Evolutionary conservation across 129 eudicot genomes (phyloP), one percentile per base, ranked within the genome.

Genomic region (Chrysanthemum lavandulifolium): DNA sequence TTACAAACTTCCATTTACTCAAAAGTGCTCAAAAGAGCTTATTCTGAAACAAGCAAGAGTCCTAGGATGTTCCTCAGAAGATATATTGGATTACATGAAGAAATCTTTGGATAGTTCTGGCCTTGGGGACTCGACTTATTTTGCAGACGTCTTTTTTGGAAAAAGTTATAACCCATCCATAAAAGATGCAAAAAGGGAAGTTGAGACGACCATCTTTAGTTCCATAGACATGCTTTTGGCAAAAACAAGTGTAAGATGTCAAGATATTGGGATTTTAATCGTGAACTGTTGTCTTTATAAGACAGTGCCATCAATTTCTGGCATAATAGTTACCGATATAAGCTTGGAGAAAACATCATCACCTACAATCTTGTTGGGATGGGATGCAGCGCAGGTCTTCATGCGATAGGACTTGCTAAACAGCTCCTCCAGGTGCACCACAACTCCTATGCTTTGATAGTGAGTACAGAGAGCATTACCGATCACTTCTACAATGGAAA

Each of bases 301-400:
- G 72, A 31, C 69, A 14, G 47, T 16, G 5, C 90, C 86, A 0
- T 85, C 88, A 9, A 75, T 88, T 10, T 43, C 80, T 10, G 55
- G 83, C 66, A 74, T 73, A 49, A 71, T 88, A 33, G 83, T 88
- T 3, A 85, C 56, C 79, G 60, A 2, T 85, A 85, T 70, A 88
- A 83, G 79, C 79, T 88, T 6, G 73, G 78, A 60, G 82, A 77
- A 5, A 61, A 78, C 70, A 56, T 85, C 63, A 13, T 50, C 36
- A 83, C 71, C 75, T 85, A 85, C 76, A 83, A 83, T 61, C 81
- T 88, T 15, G 10, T 18, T 55, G 95, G 95, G 6, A 88, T 88
- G 95, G 95, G 90, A 11, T 88, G 95, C 75, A 85, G 80, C 49
- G 86, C 88, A 13, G 83, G 90, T 10, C 78, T 81, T 10, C 57